Base-by-base conservation (phyloP, 2,329 filamentous ascomycete species). In the Elsinoe fawcettii region DNA sequence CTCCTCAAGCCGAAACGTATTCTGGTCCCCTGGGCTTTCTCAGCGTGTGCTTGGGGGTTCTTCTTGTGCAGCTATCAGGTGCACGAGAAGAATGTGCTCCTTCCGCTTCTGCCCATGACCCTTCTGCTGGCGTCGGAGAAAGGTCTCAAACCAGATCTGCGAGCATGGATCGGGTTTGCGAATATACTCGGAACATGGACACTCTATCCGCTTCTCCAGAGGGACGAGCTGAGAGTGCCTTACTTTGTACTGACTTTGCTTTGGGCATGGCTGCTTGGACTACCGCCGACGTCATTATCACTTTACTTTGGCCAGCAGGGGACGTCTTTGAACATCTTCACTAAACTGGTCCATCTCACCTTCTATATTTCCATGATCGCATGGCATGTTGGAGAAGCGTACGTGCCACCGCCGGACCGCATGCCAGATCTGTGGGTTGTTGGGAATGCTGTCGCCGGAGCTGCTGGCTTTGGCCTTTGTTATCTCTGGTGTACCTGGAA, bases 1-100 rank as follows among this genome's bases (percentile, higher is more conserved):
- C 88, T 96, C 68, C 69, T 90, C 57, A 84, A 84, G 51, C 93
- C 93, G 0, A 81, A 82, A 49, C 91, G 86, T 64, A 81, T 85
- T 41, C 77, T 93, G 3, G 74, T 97, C 12, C 90, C 90, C 1
- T 80, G 88, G 34, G 88, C 88, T 0, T 82, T 97, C 58, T 86
- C 91, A 1, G 80, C 87, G 1, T 90, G 88, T 0, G 88, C 91
- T 1, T 99, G 93, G 93, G 92, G 87, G 0, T 99, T 99, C 77
- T 99, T 97, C 70, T 77, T 99, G 14, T 97, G 95, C 74, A 95
- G 90, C 65, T 99, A 95, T 70, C 93, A 99, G 69, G 95, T 99
- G 0, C 93, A 99, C 66, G 93, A 99, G 74, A 99, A 99, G 79
- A 96, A 91, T 63, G 90, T 96, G 0, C 77, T 99, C 4, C 80